A percentile compares a stretch with the other conserved stretches of the same genome.
Evolutionary conservation across 257 asterid species (phyloP).

Genomic region (Rehmannia glutinosa): DNA sequence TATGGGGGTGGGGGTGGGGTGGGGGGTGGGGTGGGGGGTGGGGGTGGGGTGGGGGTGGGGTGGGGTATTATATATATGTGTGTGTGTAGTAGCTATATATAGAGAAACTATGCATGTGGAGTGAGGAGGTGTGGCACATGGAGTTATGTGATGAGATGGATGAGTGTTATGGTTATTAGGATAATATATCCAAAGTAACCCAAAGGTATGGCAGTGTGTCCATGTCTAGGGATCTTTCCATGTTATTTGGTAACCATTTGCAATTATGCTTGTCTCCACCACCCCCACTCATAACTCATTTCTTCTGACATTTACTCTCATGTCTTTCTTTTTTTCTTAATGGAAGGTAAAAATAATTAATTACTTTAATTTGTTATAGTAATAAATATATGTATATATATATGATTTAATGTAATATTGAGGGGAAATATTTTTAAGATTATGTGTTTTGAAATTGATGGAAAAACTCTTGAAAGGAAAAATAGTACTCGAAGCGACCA

Average conservation of each 20-base stretch:
- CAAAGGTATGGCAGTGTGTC: constrained; percentile 45
- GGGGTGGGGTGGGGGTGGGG: background rate
- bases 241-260: constrained; percentile 52
- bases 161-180: constrained; percentile 23
- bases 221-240: constrained; percentile 89
- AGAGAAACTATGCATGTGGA: constrained; percentile 54
- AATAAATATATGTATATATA: too few relatives aligned
- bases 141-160: constrained; percentile 34
- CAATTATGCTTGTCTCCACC: constrained; percentile 54
- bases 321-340: too few relatives aligned
- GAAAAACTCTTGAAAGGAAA: too few relatives aligned
- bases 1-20: background rate
- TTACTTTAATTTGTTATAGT: too few relatives aligned
- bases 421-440: too few relatives aligned
- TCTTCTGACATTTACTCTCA: background rate
- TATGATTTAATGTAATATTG: too few relatives aligned
- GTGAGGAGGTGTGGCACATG: constrained; percentile 67
- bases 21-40: background rate
- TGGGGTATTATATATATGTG: too few relatives aligned
- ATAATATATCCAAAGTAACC: constrained; percentile 37
- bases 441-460: too few relatives aligned
- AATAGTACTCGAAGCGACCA: too few relatives aligned
- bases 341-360: too few relatives aligned
- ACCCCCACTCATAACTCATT: constrained; percentile 1
- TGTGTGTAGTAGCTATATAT: background rate